phyloP scores from a whole-genome alignment of 768 basidiomycete species.

The Hydnum rufescens region DNA sequence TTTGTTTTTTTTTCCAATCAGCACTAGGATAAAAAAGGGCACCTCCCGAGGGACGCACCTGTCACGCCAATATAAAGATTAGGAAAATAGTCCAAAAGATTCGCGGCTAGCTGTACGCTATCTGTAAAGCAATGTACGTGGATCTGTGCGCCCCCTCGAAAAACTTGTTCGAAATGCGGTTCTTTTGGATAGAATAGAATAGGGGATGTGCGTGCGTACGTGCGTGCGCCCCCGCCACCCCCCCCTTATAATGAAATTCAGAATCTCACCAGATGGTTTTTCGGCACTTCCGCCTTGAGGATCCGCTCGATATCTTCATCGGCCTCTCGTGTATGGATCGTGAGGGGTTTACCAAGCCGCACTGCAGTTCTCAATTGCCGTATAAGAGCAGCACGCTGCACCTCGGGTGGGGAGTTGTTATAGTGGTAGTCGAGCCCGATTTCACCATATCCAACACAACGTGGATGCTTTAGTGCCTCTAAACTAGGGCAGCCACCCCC shows the following conservation, averaged over 20 bases:
- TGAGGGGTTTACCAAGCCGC: conserved; percentile 49
- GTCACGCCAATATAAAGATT: conserved; percentile 75
- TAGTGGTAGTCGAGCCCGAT: conserved; percentile 78
- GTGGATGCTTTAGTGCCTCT: conserved; percentile 58
- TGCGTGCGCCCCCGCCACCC: background rate
- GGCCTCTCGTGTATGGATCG: conserved; percentile 74
- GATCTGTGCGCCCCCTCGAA: conserved; percentile 27
- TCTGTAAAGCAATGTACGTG: conserved; percentile 85
- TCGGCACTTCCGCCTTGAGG: conserved; percentile 54
- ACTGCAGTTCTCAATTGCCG: conserved; percentile 55
- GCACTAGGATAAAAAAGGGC: background rate
- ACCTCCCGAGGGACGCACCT: conserved; percentile 20
- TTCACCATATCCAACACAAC: conserved; percentile 78
- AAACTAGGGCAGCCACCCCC: conserved; percentile 23
- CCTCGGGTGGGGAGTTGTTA: conserved; percentile 47
- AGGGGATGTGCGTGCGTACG: background rate
- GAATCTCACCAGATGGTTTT: conserved; percentile 36
- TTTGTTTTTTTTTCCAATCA: background rate
- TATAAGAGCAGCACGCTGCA: conserved; percentile 45
- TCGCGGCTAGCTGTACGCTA: conserved; percentile 47
- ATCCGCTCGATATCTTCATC: conserved; percentile 67
- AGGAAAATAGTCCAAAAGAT: conserved; percentile 55
- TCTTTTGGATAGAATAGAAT: background rate
- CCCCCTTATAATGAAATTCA: background rate
- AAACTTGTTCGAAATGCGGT: background rate